These are phyloP conservation scores for Curvularia eragrostidis DNA, from an alignment of 2,329 filamentous ascomycete genomes.

Conservation along the genomic window DNA sequence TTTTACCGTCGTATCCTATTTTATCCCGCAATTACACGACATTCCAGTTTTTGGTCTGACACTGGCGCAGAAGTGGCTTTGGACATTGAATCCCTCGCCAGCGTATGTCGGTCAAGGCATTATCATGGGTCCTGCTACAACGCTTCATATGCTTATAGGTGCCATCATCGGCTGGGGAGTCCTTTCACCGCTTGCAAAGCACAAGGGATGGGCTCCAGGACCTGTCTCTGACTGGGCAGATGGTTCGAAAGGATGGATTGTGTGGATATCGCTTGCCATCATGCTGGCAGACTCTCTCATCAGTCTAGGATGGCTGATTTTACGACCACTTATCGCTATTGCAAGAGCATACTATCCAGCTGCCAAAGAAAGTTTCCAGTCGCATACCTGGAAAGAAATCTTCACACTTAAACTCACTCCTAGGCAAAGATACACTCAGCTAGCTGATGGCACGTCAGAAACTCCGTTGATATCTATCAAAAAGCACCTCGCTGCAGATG, in stretches of 20 bases:
- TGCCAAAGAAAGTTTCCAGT: slow-evolving; percentile 33
- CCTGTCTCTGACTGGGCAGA: slow-evolving; percentile 86
- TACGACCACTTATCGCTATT: slow-evolving; percentile 66
- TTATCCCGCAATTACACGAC: slow-evolving; percentile 81
- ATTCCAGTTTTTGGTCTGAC: slow-evolving; percentile 83
- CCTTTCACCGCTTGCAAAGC: slow-evolving; percentile 86
- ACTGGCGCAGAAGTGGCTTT: slow-evolving; percentile 83
- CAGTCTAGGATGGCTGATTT: slow-evolving; percentile 79
- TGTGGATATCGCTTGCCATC: slow-evolving; percentile 94
- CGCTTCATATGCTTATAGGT: slow-evolving; percentile 92
- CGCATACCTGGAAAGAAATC: slow-evolving; percentile 47
- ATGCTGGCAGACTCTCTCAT: slow-evolving; percentile 95
- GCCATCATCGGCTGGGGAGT: slow-evolving; percentile 90
- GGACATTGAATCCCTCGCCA: slow-evolving; percentile 96
- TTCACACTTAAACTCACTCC: slow-evolving; percentile 43
- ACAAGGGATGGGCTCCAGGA: slow-evolving; percentile 86
- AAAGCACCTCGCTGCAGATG: slow-evolving; percentile 31
- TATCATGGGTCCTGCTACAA: slow-evolving; percentile 97
- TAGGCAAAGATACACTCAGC: slow-evolving; percentile 50
- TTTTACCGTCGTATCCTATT: slow-evolving; percentile 83
- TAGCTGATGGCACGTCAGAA: slow-evolving; percentile 33
- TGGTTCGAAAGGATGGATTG: slow-evolving; percentile 97
- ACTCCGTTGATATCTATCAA: slow-evolving; percentile 43
- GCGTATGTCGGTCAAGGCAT: slow-evolving; percentile 97
- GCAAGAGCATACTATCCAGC: slow-evolving; percentile 50